phyloP scores from a whole-genome alignment of 2,329 filamentous ascomycete genomes.

The Cadophora sp. region DNA sequence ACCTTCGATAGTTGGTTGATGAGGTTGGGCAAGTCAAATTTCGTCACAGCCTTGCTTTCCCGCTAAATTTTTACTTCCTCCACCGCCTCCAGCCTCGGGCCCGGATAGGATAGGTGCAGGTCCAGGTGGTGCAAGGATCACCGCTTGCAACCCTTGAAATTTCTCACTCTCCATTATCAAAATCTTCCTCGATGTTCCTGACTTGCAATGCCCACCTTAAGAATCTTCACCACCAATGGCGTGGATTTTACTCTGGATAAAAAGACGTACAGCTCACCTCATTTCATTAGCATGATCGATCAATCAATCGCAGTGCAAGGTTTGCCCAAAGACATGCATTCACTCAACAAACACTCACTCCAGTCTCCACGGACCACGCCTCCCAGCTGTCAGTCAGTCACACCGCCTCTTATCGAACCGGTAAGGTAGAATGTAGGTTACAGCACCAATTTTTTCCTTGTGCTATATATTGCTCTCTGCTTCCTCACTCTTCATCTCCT shows the following conservation, averaged over 20 bases:
- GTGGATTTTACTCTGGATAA: constrained; percentile 15
- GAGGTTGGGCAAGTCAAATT: neutral
- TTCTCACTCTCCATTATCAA: neutral
- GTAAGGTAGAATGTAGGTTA: constrained; percentile 17
- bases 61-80: constrained; percentile 13
- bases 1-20: neutral
- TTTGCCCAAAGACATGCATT: constrained; percentile 6
- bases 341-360: neutral
- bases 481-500: neutral
- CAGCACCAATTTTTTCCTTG: constrained; percentile 10
- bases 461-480: constrained; percentile 16
- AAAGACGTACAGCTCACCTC: neutral
- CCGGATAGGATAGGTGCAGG: neutral
- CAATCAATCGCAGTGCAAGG: constrained; percentile 4
- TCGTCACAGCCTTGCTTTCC: constrained; percentile 18
- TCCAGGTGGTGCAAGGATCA: neutral
- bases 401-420: constrained; percentile 26
- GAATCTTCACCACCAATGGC: neutral
- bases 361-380: constrained; percentile 21
- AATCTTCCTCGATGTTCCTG: constrained; percentile 11
- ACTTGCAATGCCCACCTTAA: neutral
- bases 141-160: neutral
- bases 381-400: constrained; percentile 5
- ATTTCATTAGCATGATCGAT: constrained; percentile 6
- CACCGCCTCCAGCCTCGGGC: constrained; percentile 17